Base-by-base conservation (phyloP, 768 basidiomycete genomes). In the Leccinum variicolor region DNA sequence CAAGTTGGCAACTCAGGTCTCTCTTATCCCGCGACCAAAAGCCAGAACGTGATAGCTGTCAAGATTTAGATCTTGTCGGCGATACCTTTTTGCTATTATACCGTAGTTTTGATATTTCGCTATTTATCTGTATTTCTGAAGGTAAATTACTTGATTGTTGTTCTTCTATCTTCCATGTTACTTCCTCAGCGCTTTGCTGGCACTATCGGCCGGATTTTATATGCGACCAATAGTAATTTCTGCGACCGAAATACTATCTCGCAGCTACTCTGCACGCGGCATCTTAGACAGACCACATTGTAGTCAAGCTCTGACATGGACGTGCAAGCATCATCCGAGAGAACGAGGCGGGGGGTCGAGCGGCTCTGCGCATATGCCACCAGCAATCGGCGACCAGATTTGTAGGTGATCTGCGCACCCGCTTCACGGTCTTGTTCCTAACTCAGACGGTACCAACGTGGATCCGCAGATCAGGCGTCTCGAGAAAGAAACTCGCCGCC, bases 401-500 rank as follows among this genome's bases (percentile, higher is more conserved):
- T 86, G 85, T 86, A 69, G 74, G 84, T 85, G 54, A 9, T 25
- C 8, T 10, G 11, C 13, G 36, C 14, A 25, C 13, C 9, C 8
- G 9, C 17, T 39, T 19, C n/a, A 19, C 11, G 41, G n/a, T 11
- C 36, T 39, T 41, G 41, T 41, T 41, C 41, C 41, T 11, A 33
- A 39, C 43, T 53, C 28, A 59, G 54, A 23, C 19, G 29, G 13
- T 23, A 4, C 48, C 13, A 26, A 47, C 19, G 11, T 47, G 19
- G 11, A 29, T 53, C 50, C 13, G 17, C 52, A 80, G 77, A 26
- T 72, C 73, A 19, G 58, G 56, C 7, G 73, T 76, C 46, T 65
- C 77, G 10, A 62, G 54, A 15, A 71, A 67, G 50, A 85, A 79
- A 66, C 81, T 85, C 13, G 91, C 85, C 5, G 90, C 90, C 8